These are phyloP conservation scores for Penicillium paxilli DNA, from an alignment of 495 filamentous ascomycete genomes.

Conservation along the genomic window DNA sequence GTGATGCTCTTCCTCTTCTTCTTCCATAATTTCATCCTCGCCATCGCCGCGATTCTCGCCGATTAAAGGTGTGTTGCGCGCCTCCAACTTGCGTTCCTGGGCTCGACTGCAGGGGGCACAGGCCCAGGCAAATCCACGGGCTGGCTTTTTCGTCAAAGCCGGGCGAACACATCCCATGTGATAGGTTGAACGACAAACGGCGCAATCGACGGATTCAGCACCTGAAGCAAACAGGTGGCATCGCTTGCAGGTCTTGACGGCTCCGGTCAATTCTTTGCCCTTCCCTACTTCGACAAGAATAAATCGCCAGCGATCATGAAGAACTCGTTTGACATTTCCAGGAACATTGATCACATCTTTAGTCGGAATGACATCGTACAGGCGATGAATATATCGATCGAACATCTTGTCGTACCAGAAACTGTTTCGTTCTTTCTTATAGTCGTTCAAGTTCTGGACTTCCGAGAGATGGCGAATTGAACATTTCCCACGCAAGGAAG, in stretches of 20 bases:
- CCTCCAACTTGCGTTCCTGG: conserved; percentile 89
- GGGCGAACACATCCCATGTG: conserved; percentile 98
- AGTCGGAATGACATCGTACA: conserved; percentile 95
- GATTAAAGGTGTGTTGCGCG: conserved; percentile 76
- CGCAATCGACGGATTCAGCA: conserved; percentile 96
- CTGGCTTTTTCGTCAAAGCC: conserved; percentile 91
- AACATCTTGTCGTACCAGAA: conserved; percentile 99
- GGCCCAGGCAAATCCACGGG: conserved; percentile 96
- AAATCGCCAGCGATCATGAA: conserved; percentile 94
- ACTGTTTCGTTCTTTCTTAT: conserved; percentile 76
- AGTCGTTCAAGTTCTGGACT: conserved; percentile 78
- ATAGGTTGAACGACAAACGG: conserved; percentile 90
- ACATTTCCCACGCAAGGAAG: conserved; percentile 90
- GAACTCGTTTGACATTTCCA: conserved; percentile 85
- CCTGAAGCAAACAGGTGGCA: conserved; percentile 87
- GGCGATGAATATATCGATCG: conserved; percentile 95
- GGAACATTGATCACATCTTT: conserved; percentile 94
- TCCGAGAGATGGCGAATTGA: conserved; percentile 83
- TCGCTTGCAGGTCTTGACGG: conserved; percentile 93
- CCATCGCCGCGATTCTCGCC: conserved; percentile 57
- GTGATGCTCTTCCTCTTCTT: conserved; percentile 65
- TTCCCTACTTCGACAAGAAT: conserved; percentile 89
- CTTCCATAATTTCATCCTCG: conserved; percentile 76
- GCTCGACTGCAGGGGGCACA: conserved; percentile 94
- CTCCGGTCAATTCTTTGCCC: conserved; percentile 92